phyloP scores from a whole-genome alignment of 2,329 filamentous ascomycete species.

The Monosporascus sp. region DNA sequence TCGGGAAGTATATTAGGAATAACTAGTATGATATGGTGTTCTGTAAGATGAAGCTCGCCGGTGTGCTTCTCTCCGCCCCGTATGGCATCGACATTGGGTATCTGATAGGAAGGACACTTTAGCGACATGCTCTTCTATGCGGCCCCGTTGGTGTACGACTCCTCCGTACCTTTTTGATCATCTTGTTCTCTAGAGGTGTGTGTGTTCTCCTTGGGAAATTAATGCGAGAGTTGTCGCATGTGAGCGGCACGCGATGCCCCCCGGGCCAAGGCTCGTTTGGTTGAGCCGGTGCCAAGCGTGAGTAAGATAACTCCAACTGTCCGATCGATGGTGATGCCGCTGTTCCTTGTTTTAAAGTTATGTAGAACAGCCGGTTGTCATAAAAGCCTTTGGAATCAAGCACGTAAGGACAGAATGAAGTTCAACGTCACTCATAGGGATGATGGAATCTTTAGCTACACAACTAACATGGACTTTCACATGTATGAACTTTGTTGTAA shows the following conservation, averaged over 20 bases:
- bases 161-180: conserved; percentile 22
- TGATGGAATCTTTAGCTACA: too few relatives aligned
- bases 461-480: too few relatives aligned
- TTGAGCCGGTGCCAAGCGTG: not conserved
- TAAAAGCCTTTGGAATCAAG: not conserved
- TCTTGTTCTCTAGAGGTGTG: not conserved
- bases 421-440: not conserved
- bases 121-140: conserved; percentile 6
- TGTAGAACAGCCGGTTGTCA: not conserved
- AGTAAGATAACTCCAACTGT: not conserved
- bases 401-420: not conserved
- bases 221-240: not conserved
- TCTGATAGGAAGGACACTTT: conserved; percentile 29
- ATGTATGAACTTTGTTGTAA: too few relatives aligned
- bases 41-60: conserved; percentile 56
- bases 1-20: conserved; percentile 19
- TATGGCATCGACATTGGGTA: conserved; percentile 59
- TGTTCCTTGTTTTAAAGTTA: not conserved
- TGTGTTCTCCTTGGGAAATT: not conserved
- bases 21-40: conserved; percentile 51
- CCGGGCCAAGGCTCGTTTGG: not conserved
- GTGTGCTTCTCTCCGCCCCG: conserved; percentile 52
- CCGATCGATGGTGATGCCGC: not conserved
- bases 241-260: not conserved
- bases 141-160: too few relatives aligned